Evolutionary conservation across 352 stramenopile species (phyloP), one percentile per base, ranked within the genome.

Genomic region (Phytophthora fragariaefolia): DNA sequence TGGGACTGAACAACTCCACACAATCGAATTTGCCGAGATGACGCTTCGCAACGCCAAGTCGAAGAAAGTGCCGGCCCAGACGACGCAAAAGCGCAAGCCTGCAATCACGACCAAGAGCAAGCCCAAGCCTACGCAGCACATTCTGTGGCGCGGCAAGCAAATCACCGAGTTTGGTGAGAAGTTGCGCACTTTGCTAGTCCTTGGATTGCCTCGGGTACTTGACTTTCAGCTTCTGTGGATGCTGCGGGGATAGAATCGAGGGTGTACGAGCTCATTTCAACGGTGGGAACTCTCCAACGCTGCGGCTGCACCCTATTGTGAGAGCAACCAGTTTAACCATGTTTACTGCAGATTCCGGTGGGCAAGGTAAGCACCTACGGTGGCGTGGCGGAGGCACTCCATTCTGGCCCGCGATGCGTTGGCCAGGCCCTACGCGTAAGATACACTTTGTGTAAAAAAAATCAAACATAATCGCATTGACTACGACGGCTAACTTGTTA

Each of bases 281-380:
- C 73, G 57, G 87, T 93, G 48, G 18, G 28, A 46, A 8, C 8
- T 28, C 18, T 18, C 1, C 23, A 38, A 38, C 13, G 32, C 32
- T 38, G 9, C 17, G 32, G 17, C 20, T 45, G 0, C n/a, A n/a
- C n/a, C n/a, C n/a, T n/a, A n/a, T n/a, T n/a, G 17, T 45, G 4
- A 48, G 24, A 13, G 52, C 3, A 28, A 51, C 20, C 6, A 24
- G 18, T n/a, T 51, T 26, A 22, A 12, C 7, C 38, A 7, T 26
- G 18, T 24, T 47, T 6, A 15, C 13, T 63, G 13, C 26, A 93
- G 87, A 93, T 95, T 58, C 87, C 85, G 0, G 57, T 50, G 10
- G 87, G 87, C 27, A 92, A 92, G 73, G 87, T 95, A 58, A 90
- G 77, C 66, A 95, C 87, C 30, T 95, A 95, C 60, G 82, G 83